Evolutionary conservation across 768 basidiomycete species (phyloP).

Genomic region (Lactifluus rugatus): DNA sequence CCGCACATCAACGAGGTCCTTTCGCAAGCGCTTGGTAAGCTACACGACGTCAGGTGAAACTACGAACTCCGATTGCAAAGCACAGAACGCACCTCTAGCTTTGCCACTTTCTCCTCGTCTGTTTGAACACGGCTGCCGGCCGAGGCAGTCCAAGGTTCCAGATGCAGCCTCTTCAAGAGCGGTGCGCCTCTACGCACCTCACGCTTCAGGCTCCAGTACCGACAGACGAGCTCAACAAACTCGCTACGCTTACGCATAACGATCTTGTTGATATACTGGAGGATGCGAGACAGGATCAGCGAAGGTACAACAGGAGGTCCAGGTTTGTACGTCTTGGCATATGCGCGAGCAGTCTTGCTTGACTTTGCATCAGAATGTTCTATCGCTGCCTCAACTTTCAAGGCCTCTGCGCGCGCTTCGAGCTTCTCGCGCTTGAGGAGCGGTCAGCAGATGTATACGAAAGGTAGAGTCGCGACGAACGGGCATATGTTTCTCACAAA

Average conservation of each 20-base stretch:
- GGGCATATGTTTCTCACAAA: conserved; percentile 85
- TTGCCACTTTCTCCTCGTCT: conserved; percentile 74
- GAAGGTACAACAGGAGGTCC: conserved; percentile 89
- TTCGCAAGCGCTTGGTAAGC: conserved; percentile 53
- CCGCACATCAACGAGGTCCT: conserved; percentile 68
- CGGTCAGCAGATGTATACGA: neutral
- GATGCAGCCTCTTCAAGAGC: conserved; percentile 80
- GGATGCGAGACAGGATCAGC: conserved; percentile 70
- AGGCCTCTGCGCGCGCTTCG: conserved; percentile 46
- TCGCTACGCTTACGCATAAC: conserved; percentile 64
- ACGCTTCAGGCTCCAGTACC: conserved; percentile 96
- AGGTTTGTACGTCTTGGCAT: conserved; percentile 84
- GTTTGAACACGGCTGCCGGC: conserved; percentile 53
- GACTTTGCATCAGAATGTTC: conserved; percentile 35
- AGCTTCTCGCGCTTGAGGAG: conserved; percentile 53
- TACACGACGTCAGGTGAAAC: conserved; percentile 23
- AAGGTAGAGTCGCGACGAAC: conserved; percentile 30
- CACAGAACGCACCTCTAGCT: conserved; percentile 55
- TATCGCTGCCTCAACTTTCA: conserved; percentile 41
- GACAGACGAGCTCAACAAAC: conserved; percentile 68
- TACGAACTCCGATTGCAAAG: neutral
- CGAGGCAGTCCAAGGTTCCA: conserved; percentile 95
- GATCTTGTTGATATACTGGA: conserved; percentile 63
- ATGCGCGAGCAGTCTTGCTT: conserved; percentile 79
- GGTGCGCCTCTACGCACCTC: conserved; percentile 92